Conservation (phyloP, 306 rosid species). For the Ochetophila trinervis region DNA sequence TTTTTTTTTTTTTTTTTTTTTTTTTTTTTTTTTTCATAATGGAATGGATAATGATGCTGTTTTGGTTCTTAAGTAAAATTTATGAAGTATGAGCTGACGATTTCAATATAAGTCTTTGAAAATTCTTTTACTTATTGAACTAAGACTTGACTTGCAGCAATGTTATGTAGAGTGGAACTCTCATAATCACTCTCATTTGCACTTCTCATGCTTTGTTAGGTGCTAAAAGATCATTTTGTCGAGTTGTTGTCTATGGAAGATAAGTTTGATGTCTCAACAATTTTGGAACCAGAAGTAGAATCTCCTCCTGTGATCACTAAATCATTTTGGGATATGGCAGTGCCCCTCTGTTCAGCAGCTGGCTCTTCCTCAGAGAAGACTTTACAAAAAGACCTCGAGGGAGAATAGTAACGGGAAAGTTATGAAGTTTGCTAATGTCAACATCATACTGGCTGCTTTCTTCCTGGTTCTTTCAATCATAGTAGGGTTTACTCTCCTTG, state of each 20-base stretch:
- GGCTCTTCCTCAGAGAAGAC: constrained; percentile 32
- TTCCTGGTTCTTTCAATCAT: constrained; percentile 52
- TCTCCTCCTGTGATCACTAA: constrained; percentile 34
- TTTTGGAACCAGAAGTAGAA: constrained; percentile 72
- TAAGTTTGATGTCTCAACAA: constrained; percentile 40
- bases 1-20: no score
- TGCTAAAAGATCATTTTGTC: constrained; percentile 40
- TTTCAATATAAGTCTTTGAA: no score
- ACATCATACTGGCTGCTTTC: constrained; percentile 43
- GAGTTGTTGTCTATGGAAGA: constrained; percentile 57
- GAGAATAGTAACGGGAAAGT: constrained; percentile 29
- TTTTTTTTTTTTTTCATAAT: no score
- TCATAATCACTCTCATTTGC: constrained; percentile 6
- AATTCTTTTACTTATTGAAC: no score
- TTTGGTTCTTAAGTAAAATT: no score
- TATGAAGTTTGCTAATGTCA: constrained; percentile 26
- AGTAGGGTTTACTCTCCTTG: constrained; percentile 46
- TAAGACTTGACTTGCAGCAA: no score
- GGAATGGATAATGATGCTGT: no score
- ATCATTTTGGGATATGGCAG: constrained; percentile 69
- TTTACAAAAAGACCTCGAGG: constrained; percentile 17
- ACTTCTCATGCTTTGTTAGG: constrained; percentile 32
- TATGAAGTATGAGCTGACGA: no score
- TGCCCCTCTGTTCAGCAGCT: constrained; percentile 34
- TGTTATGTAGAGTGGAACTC: background rate